Conservation (phyloP, 2,329 filamentous ascomycete genomes). For the Alternaria sp. region DNA sequence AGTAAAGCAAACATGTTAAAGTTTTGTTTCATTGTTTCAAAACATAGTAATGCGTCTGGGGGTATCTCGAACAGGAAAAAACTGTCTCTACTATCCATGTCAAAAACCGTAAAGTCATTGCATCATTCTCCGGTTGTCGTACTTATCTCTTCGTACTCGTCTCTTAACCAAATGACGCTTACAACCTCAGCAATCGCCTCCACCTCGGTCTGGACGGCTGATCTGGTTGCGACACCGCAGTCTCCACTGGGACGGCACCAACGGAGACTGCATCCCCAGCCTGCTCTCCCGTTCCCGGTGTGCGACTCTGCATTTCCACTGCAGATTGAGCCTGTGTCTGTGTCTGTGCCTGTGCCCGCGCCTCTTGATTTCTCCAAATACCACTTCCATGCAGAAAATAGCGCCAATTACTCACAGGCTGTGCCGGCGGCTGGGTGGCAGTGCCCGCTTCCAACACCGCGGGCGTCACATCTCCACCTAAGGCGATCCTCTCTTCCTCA, state of each 20-base stretch:
- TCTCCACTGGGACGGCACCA: background rate
- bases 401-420: conserved; percentile 22
- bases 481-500: conserved; percentile 20
- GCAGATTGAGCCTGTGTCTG: conserved; percentile 3
- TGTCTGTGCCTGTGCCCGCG: no score
- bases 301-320: conserved; percentile 9
- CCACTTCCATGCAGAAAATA: conserved; percentile 22
- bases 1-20: background rate
- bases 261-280: background rate
- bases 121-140: background rate
- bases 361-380: background rate
- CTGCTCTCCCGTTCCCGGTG: background rate
- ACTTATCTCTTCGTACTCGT: background rate
- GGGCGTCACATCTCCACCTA: background rate
- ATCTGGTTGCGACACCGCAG: background rate
- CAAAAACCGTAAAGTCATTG: background rate
- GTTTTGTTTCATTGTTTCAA: background rate
- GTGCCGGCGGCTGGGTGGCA: background rate
- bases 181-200: background rate
- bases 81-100: background rate
- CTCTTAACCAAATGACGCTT: background rate
- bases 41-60: background rate
- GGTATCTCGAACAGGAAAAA: conserved; percentile 8
- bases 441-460: conserved; percentile 8
- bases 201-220: background rate